Conservation (phyloP, 2,329 filamentous ascomycete genomes). For the Ceratocystis albifundus region DNA sequence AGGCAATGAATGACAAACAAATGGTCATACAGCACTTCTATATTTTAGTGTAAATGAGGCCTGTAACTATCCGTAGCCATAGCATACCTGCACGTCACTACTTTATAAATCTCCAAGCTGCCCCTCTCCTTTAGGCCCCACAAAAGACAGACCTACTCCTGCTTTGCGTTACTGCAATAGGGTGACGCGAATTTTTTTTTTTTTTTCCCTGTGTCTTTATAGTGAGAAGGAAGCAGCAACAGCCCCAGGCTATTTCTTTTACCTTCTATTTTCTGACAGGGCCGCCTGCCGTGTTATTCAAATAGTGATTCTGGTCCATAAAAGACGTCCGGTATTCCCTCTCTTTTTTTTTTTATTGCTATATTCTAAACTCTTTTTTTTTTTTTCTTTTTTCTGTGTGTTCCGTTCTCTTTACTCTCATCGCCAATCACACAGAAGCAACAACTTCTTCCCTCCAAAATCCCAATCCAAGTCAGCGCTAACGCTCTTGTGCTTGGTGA, state of each 20-base stretch:
- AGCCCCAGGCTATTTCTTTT: background rate
- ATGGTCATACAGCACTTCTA: no score
- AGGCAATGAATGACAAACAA: no score
- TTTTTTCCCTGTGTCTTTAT: background rate
- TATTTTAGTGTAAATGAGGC: no score
- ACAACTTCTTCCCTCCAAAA: background rate
- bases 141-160: background rate
- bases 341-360: slow-evolving; percentile 10
- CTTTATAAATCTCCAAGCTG: background rate
- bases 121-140: background rate
- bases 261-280: slow-evolving; percentile 12
- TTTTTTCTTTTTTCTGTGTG: slow-evolving; percentile 9
- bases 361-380: background rate
- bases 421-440: slow-evolving; percentile 4
- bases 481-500: background rate
- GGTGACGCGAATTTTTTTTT: background rate
- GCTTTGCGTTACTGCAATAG: background rate
- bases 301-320: slow-evolving; percentile 10
- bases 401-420: background rate
- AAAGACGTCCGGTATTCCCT: slow-evolving; percentile 10
- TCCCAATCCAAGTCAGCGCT: background rate
- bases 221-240: background rate
- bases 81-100: background rate
- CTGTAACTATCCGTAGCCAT: background rate
- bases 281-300: slow-evolving; percentile 1